Evolutionary conservation across 352 stramenopile species (phyloP).

Genomic region (Phytopythium oedochilum): DNA sequence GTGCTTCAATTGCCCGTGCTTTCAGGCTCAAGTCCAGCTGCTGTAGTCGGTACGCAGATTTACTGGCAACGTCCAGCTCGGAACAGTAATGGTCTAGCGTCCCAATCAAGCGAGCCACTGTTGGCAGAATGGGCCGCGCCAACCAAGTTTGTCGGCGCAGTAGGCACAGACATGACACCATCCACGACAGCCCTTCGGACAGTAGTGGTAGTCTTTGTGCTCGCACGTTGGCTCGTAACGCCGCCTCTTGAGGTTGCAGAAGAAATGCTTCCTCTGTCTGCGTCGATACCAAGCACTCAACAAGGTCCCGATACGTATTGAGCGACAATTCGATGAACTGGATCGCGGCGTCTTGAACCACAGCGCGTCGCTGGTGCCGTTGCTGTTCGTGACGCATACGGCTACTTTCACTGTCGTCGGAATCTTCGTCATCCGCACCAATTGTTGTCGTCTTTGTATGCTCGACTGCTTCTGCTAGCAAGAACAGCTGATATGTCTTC

Average conservation of each 20-base stretch:
- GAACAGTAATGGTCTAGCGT: slow-evolving; percentile 73
- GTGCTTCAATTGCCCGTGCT: slow-evolving; percentile 50
- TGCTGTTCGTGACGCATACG: neutral
- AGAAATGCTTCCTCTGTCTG: slow-evolving; percentile 53
- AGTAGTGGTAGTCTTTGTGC: slow-evolving; percentile 47
- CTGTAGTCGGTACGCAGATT: slow-evolving; percentile 57
- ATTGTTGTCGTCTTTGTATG: slow-evolving; percentile 38
- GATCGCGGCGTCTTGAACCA: slow-evolving; percentile 67
- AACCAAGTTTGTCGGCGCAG: slow-evolving; percentile 79
- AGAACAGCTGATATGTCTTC: slow-evolving; percentile 71
- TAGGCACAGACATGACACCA: slow-evolving; percentile 76
- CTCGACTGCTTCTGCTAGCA: slow-evolving; percentile 71
- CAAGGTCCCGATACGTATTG: slow-evolving; percentile 45
- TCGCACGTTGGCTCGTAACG: slow-evolving; percentile 27
- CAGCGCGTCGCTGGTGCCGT: slow-evolving; percentile 18
- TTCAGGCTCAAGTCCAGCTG: slow-evolving; percentile 58
- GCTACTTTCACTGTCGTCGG: neutral
- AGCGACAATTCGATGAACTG: slow-evolving; percentile 67
- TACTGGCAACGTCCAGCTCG: slow-evolving; percentile 51
- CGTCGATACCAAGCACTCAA: slow-evolving; percentile 35
- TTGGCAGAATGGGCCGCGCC: slow-evolving; percentile 58
- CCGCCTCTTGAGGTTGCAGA: slow-evolving; percentile 14
- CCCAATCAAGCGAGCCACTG: slow-evolving; percentile 56
- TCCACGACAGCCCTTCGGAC: slow-evolving; percentile 67
- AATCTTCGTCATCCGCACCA: slow-evolving; percentile 8